These are phyloP conservation scores for Acacia crassicarpa DNA, from an alignment of 306 rosid genomes.

Conservation along the genomic window DNA sequence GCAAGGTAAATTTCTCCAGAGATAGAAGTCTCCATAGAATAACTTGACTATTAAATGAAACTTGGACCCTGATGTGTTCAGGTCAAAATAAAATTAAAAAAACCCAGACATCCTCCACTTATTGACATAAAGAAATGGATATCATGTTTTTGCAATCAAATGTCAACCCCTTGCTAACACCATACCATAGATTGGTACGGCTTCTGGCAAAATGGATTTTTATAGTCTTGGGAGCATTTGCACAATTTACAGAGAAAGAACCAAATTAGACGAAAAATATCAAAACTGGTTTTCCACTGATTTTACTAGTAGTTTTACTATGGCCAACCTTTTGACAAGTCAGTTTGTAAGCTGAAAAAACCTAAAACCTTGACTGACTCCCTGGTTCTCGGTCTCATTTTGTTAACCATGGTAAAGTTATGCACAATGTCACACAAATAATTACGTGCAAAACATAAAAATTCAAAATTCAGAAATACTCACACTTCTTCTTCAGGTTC, in stretches of 20 bases:
- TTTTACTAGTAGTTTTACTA: neutral
- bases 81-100: neutral
- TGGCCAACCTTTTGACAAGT: neutral
- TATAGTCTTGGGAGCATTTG: neutral
- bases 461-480: slow-evolving; percentile 29
- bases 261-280: neutral
- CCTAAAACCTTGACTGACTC: neutral
- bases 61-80: neutral
- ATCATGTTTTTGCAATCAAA: neutral
- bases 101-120: neutral
- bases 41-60: neutral
- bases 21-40: neutral
- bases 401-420: neutral
- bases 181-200: neutral
- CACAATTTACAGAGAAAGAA: neutral
- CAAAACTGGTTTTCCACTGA: neutral
- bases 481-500: slow-evolving; percentile 99
- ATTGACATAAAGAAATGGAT: neutral
- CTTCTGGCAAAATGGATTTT: neutral
- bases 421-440: neutral
- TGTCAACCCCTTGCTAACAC: neutral
- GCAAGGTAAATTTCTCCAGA: neutral
- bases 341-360: neutral
- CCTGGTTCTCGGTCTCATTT: neutral
- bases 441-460: neutral